Base-by-base conservation (phyloP, 352 stramenopile genomes). In the Stramenopiles sp. region DNA sequence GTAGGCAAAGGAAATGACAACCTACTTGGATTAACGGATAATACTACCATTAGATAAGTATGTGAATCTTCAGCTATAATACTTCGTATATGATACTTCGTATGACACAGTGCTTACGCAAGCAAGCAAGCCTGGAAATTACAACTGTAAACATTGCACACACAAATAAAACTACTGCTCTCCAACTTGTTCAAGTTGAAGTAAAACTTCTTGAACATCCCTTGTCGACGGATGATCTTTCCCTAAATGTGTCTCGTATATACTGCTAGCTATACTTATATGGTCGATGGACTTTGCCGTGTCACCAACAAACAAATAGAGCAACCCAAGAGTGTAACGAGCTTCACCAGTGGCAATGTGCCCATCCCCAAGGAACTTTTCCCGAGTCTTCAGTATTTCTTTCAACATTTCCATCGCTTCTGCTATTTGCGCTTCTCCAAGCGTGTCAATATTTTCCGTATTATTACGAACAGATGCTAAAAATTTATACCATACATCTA, bases 401-500 rank as follows among this genome's bases (percentile, higher is more conserved):
- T 82, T 32, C 1, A 89, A 83, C 86, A 89, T 89, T 30, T 89
- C 84, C 55, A 89, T 30, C 7, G 83, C 85, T 81, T 89, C 86
- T 30, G 80, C 81, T 31, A 87, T 80, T 82, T 90, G 86, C 30
- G 82, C 82, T 80, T 89, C 86, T 22, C 39, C 67, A 7, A 89
- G 75, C 25, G 81, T 80, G 27, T 89, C 81, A 0, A 67, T 83
- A 29, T 87, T 75, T 29, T 84, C 82, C 25, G 83, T 33, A n/a
- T 86, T 76, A 44, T 39, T 81, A 7, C 86, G 76, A 7, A 86
- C 85, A 29, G 81, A 81, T 7, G 55, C 44, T n/a, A 91, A 82
- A 67, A 89, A 91, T 81, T 90, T 91, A 84, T 91, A 91, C 87
- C 88, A 91, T 27, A 90, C 85, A 76, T 91, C 87, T 27, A 91